Percentiles rank a stretch among this genome's conserved stretches.
Conservation (phyloP, 1,284 basidiomycete species). For the Mycosarcoma mackinlayi region DNA sequence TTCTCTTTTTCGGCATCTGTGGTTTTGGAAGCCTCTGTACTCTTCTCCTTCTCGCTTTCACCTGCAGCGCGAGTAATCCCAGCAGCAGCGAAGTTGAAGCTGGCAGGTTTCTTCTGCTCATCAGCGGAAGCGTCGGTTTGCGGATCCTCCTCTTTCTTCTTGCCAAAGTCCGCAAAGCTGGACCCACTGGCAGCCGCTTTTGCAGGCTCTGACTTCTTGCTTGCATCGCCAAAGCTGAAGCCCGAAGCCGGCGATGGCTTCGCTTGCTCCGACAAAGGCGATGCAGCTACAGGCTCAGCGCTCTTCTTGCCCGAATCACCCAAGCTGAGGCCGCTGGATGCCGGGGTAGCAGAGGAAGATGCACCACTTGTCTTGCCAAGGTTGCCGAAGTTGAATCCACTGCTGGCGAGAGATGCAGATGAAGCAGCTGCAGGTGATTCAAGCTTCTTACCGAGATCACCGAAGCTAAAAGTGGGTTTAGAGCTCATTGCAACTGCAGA, state of each 20-base stretch:
- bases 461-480: conserved; percentile 25
- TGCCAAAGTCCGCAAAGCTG: conserved; percentile 9
- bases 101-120: not conserved
- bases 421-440: not conserved
- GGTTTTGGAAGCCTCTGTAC: too few relatives aligned
- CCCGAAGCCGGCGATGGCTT: conserved; percentile 5
- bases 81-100: conserved; percentile 26
- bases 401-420: not conserved
- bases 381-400: conserved; percentile 10
- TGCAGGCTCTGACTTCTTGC: conserved; percentile 9
- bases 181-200: not conserved
- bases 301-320: conserved; percentile 17
- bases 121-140: not conserved
- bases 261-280: not conserved
- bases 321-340: conserved; percentile 15
- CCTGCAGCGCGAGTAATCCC: too few relatives aligned
- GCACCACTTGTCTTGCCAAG: not conserved
- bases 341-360: not conserved
- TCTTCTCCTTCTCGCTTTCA: not conserved
- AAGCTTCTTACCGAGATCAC: conserved; percentile 17
- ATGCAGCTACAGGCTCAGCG: not conserved
- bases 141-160: conserved; percentile 1
- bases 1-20: too few relatives aligned
- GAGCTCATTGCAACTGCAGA: not conserved
- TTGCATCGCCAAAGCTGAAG: conserved; percentile 21